phyloP scores from a whole-genome alignment of 306 rosid genomes.

The Begonia loranthoides region DNA sequence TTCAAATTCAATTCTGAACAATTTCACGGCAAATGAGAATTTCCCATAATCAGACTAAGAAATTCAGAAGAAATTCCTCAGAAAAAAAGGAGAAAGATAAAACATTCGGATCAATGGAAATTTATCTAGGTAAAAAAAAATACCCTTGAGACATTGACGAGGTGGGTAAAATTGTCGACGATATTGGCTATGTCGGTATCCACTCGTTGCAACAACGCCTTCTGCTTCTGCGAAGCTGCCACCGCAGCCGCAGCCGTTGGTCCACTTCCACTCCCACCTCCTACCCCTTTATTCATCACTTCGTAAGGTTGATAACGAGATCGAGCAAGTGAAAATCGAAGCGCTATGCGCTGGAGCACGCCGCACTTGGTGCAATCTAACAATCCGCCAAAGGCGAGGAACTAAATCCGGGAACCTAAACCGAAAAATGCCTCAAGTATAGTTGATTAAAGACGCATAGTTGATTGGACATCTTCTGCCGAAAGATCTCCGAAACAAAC shows the following conservation, averaged over 20 bases:
- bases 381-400: too few relatives aligned
- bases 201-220: conserved; percentile 52
- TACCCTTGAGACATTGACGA: conserved; percentile 77
- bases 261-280: conserved; percentile 11
- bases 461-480: conserved; percentile 21
- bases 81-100: too few relatives aligned
- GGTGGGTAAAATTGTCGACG: conserved; percentile 82
- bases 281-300: conserved; percentile 24
- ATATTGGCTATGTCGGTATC: conserved; percentile 55
- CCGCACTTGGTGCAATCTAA: too few relatives aligned
- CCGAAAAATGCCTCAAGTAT: too few relatives aligned
- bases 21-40: neutral
- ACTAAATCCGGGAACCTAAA: too few relatives aligned
- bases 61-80: neutral
- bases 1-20: too few relatives aligned
- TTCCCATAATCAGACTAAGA: neutral
- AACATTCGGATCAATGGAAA: too few relatives aligned
- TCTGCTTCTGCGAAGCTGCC: conserved; percentile 68
- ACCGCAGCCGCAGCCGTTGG: conserved; percentile 22
- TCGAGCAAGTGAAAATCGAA: neutral
- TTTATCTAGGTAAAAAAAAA: neutral
- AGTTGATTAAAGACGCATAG: conserved; percentile 17
- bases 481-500: neutral
- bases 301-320: neutral
- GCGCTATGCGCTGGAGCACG: too few relatives aligned